phyloP scores from a whole-genome alignment of 2,329 filamentous ascomycete genomes.

The Leptographium flavum region DNA sequence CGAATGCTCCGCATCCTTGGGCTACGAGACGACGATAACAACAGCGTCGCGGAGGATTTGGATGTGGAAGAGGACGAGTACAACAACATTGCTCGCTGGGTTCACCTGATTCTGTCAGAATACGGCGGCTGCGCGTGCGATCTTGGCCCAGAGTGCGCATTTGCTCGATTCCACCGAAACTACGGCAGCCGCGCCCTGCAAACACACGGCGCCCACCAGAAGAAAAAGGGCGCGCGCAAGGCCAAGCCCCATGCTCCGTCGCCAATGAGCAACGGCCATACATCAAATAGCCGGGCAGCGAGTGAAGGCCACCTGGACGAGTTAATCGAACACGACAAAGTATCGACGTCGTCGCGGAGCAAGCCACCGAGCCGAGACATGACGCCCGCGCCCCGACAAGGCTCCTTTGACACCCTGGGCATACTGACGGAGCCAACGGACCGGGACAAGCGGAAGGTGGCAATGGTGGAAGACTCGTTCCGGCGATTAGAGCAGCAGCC shows the following conservation, averaged over 20 bases:
- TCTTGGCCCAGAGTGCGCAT: slow-evolving; percentile 46
- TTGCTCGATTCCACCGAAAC: slow-evolving; percentile 46
- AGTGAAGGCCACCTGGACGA: slow-evolving; percentile 48
- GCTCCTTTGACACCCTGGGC: slow-evolving; percentile 43
- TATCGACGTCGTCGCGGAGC: slow-evolving; percentile 40
- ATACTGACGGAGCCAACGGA: slow-evolving; percentile 51
- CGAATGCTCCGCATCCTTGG: slow-evolving; percentile 46
- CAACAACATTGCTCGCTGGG: slow-evolving; percentile 45
- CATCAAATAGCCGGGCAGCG: slow-evolving; percentile 47
- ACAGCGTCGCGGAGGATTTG: slow-evolving; percentile 30
- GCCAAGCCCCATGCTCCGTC: slow-evolving; percentile 41
- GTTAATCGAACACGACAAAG: slow-evolving; percentile 34
- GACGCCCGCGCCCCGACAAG: slow-evolving; percentile 42
- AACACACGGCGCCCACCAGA: slow-evolving; percentile 11
- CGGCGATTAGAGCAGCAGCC: slow-evolving; percentile 46
- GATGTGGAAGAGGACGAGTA: slow-evolving; percentile 48
- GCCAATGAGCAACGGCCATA: slow-evolving; percentile 46
- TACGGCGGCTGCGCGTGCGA: slow-evolving; percentile 71
- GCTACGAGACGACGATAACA: slow-evolving; percentile 43
- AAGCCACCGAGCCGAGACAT: slow-evolving; percentile 54
- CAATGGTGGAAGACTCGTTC: slow-evolving; percentile 50
- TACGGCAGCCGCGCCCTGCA: slow-evolving; percentile 33
- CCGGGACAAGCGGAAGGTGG: slow-evolving; percentile 52
- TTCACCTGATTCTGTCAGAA: slow-evolving; percentile 57
- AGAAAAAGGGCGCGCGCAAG: slow-evolving; percentile 38